Evolutionary conservation across 108 stramenopile genomes (phyloP), one percentile per base, ranked within the genome.

Genomic region (Pseudonitzschia delicatissima): DNA sequence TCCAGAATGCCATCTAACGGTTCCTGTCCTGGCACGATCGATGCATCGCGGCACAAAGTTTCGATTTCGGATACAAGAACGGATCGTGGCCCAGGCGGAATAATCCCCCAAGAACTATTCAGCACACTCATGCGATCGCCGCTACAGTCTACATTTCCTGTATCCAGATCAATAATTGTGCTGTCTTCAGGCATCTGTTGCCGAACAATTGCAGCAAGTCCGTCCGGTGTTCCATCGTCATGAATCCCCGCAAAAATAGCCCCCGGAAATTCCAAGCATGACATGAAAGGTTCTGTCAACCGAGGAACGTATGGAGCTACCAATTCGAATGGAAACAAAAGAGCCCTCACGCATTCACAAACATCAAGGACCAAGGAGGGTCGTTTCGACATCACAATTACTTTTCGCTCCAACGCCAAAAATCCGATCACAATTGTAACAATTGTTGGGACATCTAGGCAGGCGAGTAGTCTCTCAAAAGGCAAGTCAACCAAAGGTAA

Each of bases 221-320:
- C 88, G 64, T 77, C 59, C 0, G 69, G 31, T 13, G 62, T 66
- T 21, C 74, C 81, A 51, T 93, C 92, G 68, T 91, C 87, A 62
- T 93, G 87, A 57, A 93, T 91, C 0, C 92, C 92, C 40, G 87
- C 92, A 65, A 93, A 93, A 26, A 82, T 87, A 5, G 92, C 89
- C 0, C 92, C 92, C 8, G 89, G 89, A 66, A 93, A 93, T 20
- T 93, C 89, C 23, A 93, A 69, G 36, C 84, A 87, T 18, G 84
- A 84, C 81, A 83, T 85, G 60, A 93, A 90, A 13, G 89, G 86
- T 67, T 88, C 86, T 12, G 92, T 93, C 28, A 93, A 62, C 35
- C 86, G 72, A 33, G 92, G 92, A 7, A 88, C 92, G 58, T 93
- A 93, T 15, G 92, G 92, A 39, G 92, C 92, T 42, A 86, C 86